phyloP scores from a whole-genome alignment of 345 rosid genomes.

The Aegle marmelos region DNA sequence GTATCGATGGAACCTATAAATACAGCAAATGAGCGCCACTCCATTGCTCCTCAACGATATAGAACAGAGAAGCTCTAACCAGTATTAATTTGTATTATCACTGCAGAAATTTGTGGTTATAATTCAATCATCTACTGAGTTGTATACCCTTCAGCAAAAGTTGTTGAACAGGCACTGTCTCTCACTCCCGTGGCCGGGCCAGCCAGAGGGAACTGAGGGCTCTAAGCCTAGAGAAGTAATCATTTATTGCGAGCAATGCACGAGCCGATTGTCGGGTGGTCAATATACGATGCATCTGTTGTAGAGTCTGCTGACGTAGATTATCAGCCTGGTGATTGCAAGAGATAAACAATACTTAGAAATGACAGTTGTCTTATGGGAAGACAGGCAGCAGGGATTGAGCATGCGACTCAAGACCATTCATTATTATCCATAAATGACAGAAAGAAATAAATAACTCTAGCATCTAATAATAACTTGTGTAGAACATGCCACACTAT shows the following conservation, averaged over 20 bases:
- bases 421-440: background rate
- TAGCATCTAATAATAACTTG: background rate
- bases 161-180: background rate
- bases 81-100: background rate
- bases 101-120: background rate
- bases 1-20: constrained; percentile 15
- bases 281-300: constrained; percentile 67
- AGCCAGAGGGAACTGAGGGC: constrained; percentile 82
- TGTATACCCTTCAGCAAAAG: background rate
- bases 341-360: background rate
- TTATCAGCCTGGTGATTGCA: constrained; percentile 55
- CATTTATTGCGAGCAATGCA: constrained; percentile 66
- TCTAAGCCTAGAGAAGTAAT: constrained; percentile 66
- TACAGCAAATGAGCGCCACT: constrained; percentile 10
- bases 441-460: background rate
- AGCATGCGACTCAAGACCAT: background rate
- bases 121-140: background rate
- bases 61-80: background rate
- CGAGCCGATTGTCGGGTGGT: constrained; percentile 80
- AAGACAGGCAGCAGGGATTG: background rate
- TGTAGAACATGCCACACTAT: background rate
- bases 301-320: constrained; percentile 68
- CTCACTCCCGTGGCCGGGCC: constrained; percentile 65
- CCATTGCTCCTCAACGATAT: background rate
- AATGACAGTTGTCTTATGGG: background rate